These are phyloP conservation scores for Aspergillus fijiensis DNA, from an alignment of 2,329 filamentous ascomycete species.

Conservation along the genomic window DNA sequence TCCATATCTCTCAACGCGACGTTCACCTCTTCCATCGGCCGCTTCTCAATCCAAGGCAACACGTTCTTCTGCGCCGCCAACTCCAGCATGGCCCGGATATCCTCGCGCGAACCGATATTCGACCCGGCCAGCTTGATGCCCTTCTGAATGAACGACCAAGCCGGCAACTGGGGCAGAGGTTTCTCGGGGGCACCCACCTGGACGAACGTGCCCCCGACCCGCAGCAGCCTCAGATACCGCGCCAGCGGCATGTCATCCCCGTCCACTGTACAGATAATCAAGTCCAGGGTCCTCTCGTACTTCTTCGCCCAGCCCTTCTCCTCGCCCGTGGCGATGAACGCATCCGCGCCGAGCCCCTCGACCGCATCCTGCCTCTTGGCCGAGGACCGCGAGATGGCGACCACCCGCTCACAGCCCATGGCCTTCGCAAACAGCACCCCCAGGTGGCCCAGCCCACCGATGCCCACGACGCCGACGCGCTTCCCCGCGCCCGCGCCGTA, in stretches of 20 bases:
- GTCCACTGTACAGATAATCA: constrained; percentile 60
- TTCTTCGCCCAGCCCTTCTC: constrained; percentile 54
- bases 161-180: constrained; percentile 53
- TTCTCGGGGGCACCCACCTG: constrained; percentile 68
- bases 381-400: constrained; percentile 54
- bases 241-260: constrained; percentile 61
- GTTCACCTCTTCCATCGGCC: constrained; percentile 46
- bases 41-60: constrained; percentile 44
- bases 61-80: constrained; percentile 45
- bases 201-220: constrained; percentile 60
- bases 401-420: constrained; percentile 63
- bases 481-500: constrained; percentile 70
- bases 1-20: constrained; percentile 46
- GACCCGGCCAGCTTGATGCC: constrained; percentile 54
- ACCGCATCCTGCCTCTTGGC: constrained; percentile 54
- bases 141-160: constrained; percentile 60
- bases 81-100: constrained; percentile 46
- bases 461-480: constrained; percentile 67
- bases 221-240: constrained; percentile 62
- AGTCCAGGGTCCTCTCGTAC: constrained; percentile 51
- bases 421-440: constrained; percentile 70
- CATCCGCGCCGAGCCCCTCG: constrained; percentile 53
- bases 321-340: constrained; percentile 58
- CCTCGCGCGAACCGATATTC: constrained; percentile 43
- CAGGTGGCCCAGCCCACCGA: constrained; percentile 74